These are phyloP conservation scores for Nectriaceae sp. DNA, from an alignment of 2,329 filamentous ascomycete genomes.

Conservation along the genomic window DNA sequence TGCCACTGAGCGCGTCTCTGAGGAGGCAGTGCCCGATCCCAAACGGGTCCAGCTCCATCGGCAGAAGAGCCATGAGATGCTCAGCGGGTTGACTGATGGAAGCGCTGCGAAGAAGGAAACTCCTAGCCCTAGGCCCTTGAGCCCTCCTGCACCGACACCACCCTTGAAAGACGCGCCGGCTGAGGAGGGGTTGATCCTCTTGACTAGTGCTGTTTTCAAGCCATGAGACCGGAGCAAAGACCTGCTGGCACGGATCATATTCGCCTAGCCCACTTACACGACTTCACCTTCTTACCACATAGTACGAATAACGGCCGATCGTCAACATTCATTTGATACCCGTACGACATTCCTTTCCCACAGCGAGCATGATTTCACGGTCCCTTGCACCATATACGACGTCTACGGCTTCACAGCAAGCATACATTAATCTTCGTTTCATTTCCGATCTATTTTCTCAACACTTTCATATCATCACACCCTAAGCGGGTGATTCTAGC, in stretches of 20 bases:
- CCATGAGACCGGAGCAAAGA: constrained; percentile 29
- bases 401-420: too few species aligned
- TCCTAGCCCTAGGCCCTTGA: constrained; percentile 19
- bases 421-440: neutral
- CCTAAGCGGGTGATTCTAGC: neutral
- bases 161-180: constrained; percentile 32
- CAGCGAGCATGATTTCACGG: neutral
- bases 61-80: constrained; percentile 52
- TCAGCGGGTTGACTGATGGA: constrained; percentile 39
- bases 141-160: constrained; percentile 38
- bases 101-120: constrained; percentile 26
- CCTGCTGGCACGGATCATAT: constrained; percentile 1
- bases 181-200: constrained; percentile 39
- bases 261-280: neutral
- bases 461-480: neutral
- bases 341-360: constrained; percentile 12
- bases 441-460: neutral
- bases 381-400: neutral
- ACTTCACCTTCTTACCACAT: constrained; percentile 2
- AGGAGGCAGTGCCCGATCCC: constrained; percentile 25
- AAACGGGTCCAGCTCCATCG: constrained; percentile 45
- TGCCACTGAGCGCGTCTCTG: constrained; percentile 8
- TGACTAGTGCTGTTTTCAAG: constrained; percentile 54
- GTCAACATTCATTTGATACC: constrained; percentile 31
- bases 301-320: constrained; percentile 29